Percentiles rank a stretch among this genome's conserved stretches.
phyloP scores from a whole-genome alignment of 129 eudicot species.

The Kitagawia praeruptora region DNA sequence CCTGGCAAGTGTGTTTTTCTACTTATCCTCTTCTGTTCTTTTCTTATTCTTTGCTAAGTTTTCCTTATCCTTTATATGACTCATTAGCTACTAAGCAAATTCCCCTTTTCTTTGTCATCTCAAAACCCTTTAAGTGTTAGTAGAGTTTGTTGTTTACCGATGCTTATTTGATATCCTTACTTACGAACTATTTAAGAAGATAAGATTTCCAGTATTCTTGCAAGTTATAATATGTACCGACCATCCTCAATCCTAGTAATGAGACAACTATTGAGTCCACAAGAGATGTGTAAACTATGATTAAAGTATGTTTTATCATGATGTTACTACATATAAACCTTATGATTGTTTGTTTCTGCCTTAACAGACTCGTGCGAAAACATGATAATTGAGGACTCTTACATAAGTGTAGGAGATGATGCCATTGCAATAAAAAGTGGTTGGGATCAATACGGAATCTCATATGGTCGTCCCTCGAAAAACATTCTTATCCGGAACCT shows the following conservation, averaged over 20 bases:
- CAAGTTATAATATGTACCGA: background rate
- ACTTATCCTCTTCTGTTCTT: background rate
- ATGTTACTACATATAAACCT: background rate
- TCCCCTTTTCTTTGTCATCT: background rate
- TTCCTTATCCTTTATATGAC: background rate
- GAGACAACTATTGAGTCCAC: background rate
- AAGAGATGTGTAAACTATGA: background rate
- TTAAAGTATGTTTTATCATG: background rate
- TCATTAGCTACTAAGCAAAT: background rate
- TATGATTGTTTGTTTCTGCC: constrained; percentile 7
- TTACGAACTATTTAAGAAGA: background rate
- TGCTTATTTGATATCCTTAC: background rate
- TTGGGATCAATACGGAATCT: constrained; percentile 93
- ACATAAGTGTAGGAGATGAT: constrained; percentile 96
- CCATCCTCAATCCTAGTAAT: background rate
- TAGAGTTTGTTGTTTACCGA: background rate
- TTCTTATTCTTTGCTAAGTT: background rate
- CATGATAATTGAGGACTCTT: constrained; percentile 86
- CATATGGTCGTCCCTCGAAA: constrained; percentile 78
- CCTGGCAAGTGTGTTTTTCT: constrained; percentile 55
- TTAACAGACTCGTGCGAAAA: constrained; percentile 88
- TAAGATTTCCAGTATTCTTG: background rate
- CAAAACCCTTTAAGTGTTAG: background rate
- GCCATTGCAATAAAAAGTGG: constrained; percentile 94
- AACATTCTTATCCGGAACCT: constrained; percentile 90